A percentile compares a stretch with the other conserved stretches of the same genome.
phyloP scores from a whole-genome alignment of 495 filamentous ascomycete species.

The Aspergillus asperescens region DNA sequence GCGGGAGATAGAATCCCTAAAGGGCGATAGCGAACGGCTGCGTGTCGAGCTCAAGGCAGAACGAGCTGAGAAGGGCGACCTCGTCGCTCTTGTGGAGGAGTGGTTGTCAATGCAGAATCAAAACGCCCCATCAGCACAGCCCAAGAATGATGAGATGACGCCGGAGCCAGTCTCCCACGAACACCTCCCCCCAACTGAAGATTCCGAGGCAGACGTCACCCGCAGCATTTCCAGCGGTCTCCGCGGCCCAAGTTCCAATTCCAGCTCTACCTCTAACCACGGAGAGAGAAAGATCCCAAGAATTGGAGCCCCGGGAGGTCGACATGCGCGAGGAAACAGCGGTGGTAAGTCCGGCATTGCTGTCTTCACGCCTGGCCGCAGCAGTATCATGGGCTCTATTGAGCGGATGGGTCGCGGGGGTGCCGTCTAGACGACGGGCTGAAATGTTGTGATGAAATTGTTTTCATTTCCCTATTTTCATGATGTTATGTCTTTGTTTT shows the following conservation, averaged over 20 bases:
- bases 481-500: not conserved
- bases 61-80: slow-evolving; percentile 84
- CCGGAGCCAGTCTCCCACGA: slow-evolving; percentile 5
- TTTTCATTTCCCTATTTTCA: not conserved
- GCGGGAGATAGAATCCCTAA: slow-evolving; percentile 59
- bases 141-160: slow-evolving; percentile 11
- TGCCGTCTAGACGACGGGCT: not conserved
- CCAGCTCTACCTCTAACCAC: slow-evolving; percentile 1
- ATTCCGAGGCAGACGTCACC: slow-evolving; percentile 20
- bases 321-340: slow-evolving; percentile 37
- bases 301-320: slow-evolving; percentile 27
- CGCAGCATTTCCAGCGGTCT: slow-evolving; percentile 29
- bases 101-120: slow-evolving; percentile 57
- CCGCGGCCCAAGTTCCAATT: slow-evolving; percentile 30
- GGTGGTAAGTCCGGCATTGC: slow-evolving; percentile 41
- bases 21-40: slow-evolving; percentile 59
- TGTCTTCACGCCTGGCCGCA: slow-evolving; percentile 42
- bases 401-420: slow-evolving; percentile 59
- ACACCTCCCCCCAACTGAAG: slow-evolving; percentile 20
- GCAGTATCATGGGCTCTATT: slow-evolving; percentile 66
- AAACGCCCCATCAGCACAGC: slow-evolving; percentile 10
- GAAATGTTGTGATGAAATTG: not conserved
- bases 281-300: slow-evolving; percentile 33
- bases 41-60: slow-evolving; percentile 63
- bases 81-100: slow-evolving; percentile 91